Base-by-base conservation (phyloP, 2,329 filamentous ascomycete species). In the Colletotrichum tabaci region DNA sequence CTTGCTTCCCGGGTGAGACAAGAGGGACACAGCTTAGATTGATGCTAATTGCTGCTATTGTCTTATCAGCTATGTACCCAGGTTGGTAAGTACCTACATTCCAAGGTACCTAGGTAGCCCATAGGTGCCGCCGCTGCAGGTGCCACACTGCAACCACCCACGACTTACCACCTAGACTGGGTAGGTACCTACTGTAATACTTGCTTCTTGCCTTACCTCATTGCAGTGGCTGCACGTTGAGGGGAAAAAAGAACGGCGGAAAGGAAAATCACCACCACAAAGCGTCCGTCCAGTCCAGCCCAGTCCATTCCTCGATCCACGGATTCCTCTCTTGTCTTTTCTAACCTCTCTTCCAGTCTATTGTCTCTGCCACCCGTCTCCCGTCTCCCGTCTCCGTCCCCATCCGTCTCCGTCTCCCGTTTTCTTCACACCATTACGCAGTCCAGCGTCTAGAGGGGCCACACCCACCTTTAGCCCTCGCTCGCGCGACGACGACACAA, bases 391-490 rank as follows among this genome's bases (percentile, higher is more conserved):
- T 57, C 44, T 23, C 52, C 44, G 47, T 38, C 30, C 38, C 49
- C 57, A 9, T 38, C 61, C 61, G 23, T 57, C 44, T 35, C 52
- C 44, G 47, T 38, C 46, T 47, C 49, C 57, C 47, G 53, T 52
- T 67, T 40, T 47, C 52, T 26, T 63, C 58, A 47, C 66, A 58
- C 66, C 53, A 47, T 56, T 66, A 26, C 61, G 21, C 61, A 55
- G 65, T 66, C 44, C 49, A 42, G 53, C 57, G 64, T 66, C 64
- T 47, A 72, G 65, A 72, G 69, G 69, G 69, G 69, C 65, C 69
- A 72, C 68, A 53, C 69, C 53, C 69, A 66, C 69, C 69, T 60
- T 72, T 69, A 69, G 69, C 66, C 69, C 69, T 72, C 65, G 52
- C 42, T 38, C 35, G 35, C 35, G 35, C 35, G 35, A 69, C 58